Conservation (phyloP, 2,329 filamentous ascomycete genomes). For the Ophiocordyceps camponoti-rufipedis region DNA sequence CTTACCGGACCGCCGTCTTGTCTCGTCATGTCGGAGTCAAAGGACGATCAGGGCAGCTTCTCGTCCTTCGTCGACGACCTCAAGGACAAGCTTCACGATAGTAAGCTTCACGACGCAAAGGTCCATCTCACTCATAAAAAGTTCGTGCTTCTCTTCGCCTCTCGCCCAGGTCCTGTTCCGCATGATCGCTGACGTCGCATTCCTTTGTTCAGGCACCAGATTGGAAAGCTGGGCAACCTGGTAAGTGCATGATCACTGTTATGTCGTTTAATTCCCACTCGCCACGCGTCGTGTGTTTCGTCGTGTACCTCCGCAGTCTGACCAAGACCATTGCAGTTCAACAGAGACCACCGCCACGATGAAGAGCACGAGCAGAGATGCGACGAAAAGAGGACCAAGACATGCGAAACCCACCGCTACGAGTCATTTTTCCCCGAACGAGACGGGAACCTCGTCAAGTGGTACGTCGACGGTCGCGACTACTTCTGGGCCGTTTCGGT, state of each 20-base stretch:
- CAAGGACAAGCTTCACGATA: constrained; percentile 36
- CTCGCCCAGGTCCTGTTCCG: not conserved
- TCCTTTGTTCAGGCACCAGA: constrained; percentile 22
- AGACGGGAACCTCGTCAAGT: constrained; percentile 76
- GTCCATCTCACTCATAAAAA: constrained; percentile 39
- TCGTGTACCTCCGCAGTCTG: not conserved
- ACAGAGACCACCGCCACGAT: constrained; percentile 79
- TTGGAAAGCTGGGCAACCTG: constrained; percentile 45
- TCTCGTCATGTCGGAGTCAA: constrained; percentile 10
- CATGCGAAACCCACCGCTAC: constrained; percentile 63
- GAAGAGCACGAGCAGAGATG: constrained; percentile 77
- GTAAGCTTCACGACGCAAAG: constrained; percentile 38
- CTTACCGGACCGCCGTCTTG: not conserved
- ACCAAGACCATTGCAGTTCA: constrained; percentile 33
- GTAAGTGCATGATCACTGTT: constrained; percentile 17
- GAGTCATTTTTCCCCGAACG: constrained; percentile 80
- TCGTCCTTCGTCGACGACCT: constrained; percentile 25
- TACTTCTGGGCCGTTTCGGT: constrained; percentile 91
- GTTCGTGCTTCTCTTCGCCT: constrained; percentile 14
- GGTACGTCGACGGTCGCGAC: constrained; percentile 91
- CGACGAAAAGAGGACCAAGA: constrained; percentile 59
- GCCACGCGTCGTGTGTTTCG: no score
- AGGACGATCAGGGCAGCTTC: constrained; percentile 8
- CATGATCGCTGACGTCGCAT: not conserved
- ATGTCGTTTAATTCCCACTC: not conserved